Conservation (phyloP, 2,329 filamentous ascomycete genomes). For the Cercospora sp. region DNA sequence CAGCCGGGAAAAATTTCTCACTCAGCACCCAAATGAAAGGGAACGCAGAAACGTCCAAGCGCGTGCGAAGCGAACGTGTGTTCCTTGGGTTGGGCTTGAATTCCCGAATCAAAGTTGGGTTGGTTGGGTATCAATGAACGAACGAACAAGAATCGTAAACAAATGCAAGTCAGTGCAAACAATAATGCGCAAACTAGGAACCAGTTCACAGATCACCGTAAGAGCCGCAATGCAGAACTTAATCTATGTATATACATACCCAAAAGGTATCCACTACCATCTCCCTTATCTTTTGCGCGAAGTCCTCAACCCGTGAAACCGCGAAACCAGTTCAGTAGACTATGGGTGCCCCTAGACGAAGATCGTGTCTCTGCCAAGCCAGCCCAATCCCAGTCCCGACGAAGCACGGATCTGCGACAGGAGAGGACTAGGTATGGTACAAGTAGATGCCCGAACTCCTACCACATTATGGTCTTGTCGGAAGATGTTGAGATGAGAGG, state of each 20-base stretch:
- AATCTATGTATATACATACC: no score
- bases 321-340: not conserved
- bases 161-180: no score
- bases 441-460: conserved; percentile 8
- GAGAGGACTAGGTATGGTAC: not conserved
- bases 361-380: not conserved
- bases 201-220: not conserved
- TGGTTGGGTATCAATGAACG: not conserved
- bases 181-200: not conserved
- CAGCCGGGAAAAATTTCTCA: not conserved
- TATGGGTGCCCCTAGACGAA: not conserved
- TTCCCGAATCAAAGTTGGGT: not conserved
- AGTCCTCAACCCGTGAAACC: not conserved
- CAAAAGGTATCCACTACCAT: not conserved
- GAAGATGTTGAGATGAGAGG: not conserved
- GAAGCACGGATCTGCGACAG: not conserved
- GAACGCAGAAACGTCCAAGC: not conserved
- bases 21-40: no score
- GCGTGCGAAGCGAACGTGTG: not conserved
- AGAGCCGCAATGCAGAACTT: not conserved
- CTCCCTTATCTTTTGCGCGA: not conserved
- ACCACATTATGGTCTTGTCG: not conserved
- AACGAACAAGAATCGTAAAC: not conserved
- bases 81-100: not conserved
- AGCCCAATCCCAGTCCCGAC: no score